Evolutionary conservation across 768 basidiomycete species (phyloP).

Genomic region (Collybia nuda): DNA sequence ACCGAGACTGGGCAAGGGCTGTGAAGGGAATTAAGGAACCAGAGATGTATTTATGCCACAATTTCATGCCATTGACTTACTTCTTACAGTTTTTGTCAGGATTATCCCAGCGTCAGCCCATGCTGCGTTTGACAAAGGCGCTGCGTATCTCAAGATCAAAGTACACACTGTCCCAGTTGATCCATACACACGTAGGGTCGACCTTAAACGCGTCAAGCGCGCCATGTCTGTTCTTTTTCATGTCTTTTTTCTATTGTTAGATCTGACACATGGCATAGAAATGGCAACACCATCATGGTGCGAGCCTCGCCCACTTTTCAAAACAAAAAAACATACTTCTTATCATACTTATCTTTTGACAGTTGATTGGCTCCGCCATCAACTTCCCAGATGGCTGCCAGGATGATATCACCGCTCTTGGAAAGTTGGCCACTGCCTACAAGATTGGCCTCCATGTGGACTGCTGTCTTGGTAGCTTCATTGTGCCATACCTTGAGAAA

Average conservation of each 20-base stretch:
- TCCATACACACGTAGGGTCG: conserved; percentile 69
- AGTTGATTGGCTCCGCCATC: conserved; percentile 85
- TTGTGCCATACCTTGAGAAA: conserved; percentile 87
- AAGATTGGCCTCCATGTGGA: conserved; percentile 92
- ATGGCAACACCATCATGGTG: conserved; percentile 87
- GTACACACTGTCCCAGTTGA: conserved; percentile 86
- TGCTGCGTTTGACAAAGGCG: conserved; percentile 94
- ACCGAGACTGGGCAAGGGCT: conserved; percentile 87
- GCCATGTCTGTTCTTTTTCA: conserved; percentile 69
- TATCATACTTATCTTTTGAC: conserved; percentile 5
- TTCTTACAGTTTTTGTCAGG: conserved; percentile 36
- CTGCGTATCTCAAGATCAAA: conserved; percentile 86
- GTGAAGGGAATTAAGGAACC: conserved; percentile 89
- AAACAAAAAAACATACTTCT: background rate
- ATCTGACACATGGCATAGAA: conserved; percentile 44
- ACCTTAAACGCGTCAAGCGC: conserved; percentile 73
- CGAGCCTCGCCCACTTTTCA: conserved; percentile 4
- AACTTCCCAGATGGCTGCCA: conserved; percentile 87
- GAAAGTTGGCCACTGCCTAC: conserved; percentile 67
- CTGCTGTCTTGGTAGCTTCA: conserved; percentile 92
- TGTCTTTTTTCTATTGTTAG: background rate
- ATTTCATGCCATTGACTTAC: background rate
- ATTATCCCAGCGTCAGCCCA: conserved; percentile 84
- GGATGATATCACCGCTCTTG: conserved; percentile 83
- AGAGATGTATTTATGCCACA: conserved; percentile 65